Conservation (phyloP, 495 filamentous ascomycete genomes). For the Podospora sp. region DNA sequence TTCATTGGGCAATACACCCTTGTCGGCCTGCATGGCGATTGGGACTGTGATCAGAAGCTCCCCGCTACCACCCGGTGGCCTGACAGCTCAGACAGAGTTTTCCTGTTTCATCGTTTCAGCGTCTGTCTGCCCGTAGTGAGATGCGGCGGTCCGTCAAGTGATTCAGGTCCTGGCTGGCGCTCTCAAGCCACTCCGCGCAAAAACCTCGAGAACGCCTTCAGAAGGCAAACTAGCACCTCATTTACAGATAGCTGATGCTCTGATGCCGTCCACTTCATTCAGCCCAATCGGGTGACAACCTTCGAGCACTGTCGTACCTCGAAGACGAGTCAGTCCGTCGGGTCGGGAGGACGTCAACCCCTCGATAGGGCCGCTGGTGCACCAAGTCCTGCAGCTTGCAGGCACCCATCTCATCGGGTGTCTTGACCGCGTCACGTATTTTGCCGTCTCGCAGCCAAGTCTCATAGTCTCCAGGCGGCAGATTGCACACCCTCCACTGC, state of each 20-base stretch:
- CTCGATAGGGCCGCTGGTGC: background rate
- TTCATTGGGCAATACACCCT: background rate
- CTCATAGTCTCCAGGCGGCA: background rate
- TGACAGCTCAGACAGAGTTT: constrained; percentile 3
- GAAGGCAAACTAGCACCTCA: background rate
- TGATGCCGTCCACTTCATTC: background rate
- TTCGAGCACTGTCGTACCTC: background rate
- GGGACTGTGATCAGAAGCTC: constrained; percentile 5
- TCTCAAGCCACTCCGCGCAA: background rate
- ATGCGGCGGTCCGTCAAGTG: background rate
- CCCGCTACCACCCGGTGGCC: background rate
- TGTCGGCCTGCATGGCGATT: constrained; percentile 7
- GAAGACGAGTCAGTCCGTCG: background rate
- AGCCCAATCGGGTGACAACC: background rate
- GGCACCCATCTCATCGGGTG: background rate
- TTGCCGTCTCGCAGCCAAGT: background rate
- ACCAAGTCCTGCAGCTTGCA: constrained; percentile 14
- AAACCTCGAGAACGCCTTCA: background rate
- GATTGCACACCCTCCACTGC: background rate
- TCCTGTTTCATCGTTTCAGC: constrained; percentile 3
- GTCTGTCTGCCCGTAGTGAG: background rate
- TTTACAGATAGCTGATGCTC: background rate
- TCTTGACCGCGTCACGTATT: constrained; percentile 3
- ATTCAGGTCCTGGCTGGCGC: background rate
- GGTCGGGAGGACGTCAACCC: background rate